Evolutionary conservation across 345 rosid genomes (phyloP).

Genomic region (Microthlaspi erraticum): DNA sequence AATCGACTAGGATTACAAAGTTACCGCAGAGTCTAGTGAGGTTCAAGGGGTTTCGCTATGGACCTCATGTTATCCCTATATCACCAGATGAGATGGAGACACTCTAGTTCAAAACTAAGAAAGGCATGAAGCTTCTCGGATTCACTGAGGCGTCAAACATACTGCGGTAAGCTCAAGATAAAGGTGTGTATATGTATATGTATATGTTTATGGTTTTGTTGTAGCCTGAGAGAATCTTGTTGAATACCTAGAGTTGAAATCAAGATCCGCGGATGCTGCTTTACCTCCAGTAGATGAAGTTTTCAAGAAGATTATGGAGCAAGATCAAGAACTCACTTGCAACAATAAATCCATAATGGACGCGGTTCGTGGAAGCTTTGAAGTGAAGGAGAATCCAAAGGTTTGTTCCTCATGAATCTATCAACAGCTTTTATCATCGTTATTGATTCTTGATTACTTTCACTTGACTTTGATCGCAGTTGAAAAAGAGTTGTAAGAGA

Average conservation of each 20-base stretch:
- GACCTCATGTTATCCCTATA: conserved; percentile 94
- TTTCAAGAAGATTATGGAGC: conserved; percentile 70
- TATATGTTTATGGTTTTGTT: conserved; percentile 6
- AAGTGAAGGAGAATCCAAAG: conserved; percentile 79
- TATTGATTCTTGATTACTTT: conserved; percentile 8
- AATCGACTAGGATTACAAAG: conserved; percentile 80
- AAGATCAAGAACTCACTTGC: conserved; percentile 63
- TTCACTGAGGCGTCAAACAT: conserved; percentile 78
- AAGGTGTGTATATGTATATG: conserved; percentile 29
- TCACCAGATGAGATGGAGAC: conserved; percentile 75
- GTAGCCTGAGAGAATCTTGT: conserved; percentile 17
- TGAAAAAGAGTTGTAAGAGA: conserved; percentile 62
- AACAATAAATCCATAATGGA: conserved; percentile 58
- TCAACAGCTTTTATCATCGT: neutral
- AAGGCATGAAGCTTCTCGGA: conserved; percentile 90
- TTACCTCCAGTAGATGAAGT: conserved; percentile 80
- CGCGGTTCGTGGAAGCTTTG: conserved; percentile 58
- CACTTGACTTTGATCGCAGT: conserved; percentile 51
- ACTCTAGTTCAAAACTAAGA: conserved; percentile 85
- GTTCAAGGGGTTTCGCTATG: conserved; percentile 85
- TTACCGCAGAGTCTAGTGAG: conserved; percentile 56
- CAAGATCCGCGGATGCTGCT: conserved; percentile 68
- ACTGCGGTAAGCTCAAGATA: conserved; percentile 59
- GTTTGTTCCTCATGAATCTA: conserved; percentile 47
- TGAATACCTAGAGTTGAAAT: conserved; percentile 74